Evolutionary conservation across 192 early-diverging fungal species (phyloP).

Genomic region (Coemansia reversa): DNA sequence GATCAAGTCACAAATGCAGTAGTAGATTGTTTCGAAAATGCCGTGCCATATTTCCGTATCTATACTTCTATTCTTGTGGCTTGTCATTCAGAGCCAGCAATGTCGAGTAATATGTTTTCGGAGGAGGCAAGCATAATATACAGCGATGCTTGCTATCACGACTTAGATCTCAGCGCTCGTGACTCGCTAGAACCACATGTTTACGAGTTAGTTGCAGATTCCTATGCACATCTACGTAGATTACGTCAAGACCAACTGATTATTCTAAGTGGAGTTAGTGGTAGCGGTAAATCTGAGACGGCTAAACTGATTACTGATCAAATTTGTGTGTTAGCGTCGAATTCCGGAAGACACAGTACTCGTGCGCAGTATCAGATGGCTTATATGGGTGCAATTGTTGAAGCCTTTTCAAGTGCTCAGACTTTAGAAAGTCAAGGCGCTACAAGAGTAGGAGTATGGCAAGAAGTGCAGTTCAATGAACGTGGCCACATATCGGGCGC

Average conservation of each 20-base stretch:
- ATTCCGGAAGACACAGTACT: constrained; percentile 73
- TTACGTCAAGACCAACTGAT: constrained; percentile 67
- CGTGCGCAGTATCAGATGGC: constrained; percentile 66
- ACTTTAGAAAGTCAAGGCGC: constrained; percentile 65
- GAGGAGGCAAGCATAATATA: constrained; percentile 38
- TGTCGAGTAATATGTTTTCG: constrained; percentile 29
- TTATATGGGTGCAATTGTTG: constrained; percentile 68
- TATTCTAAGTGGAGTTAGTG: constrained; percentile 76
- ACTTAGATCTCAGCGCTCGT: constrained; percentile 32
- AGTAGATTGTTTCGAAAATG: constrained; percentile 19
- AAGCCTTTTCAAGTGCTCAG: constrained; percentile 75
- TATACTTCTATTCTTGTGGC: constrained; percentile 47
- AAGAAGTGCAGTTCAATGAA: constrained; percentile 89
- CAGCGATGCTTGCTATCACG: constrained; percentile 51
- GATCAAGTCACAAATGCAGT: constrained; percentile 36
- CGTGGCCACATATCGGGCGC: constrained; percentile 78
- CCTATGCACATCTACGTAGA: constrained; percentile 69
- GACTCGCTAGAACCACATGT: constrained; percentile 59
- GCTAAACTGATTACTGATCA: constrained; percentile 71
- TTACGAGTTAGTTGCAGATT: constrained; percentile 67
- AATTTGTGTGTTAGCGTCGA: constrained; percentile 70
- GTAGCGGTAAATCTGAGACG: constrained; percentile 81
- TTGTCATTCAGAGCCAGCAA: constrained; percentile 34
- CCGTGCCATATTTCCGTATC: constrained; percentile 41
- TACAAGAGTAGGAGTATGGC: constrained; percentile 76